These are phyloP conservation scores for Candida stauntonica DNA, from an alignment of 805 yeast species.

Conservation along the genomic window DNA sequence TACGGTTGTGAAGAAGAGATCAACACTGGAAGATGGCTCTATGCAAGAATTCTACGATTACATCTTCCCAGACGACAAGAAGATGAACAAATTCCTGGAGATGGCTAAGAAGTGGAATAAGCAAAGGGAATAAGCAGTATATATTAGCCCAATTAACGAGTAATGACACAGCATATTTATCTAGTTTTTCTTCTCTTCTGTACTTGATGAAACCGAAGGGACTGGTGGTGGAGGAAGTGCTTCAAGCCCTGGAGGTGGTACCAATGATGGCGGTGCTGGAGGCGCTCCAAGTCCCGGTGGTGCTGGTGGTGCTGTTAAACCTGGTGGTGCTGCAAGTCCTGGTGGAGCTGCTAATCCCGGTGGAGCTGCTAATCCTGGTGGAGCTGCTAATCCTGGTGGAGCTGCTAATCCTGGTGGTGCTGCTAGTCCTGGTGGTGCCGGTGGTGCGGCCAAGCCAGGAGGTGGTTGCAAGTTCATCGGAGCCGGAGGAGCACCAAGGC, in stretches of 20 bases:
- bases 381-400: slow-evolving; percentile 23
- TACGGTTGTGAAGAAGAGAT: slow-evolving; percentile 41
- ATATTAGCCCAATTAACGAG: too few species aligned
- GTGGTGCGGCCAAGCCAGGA: slow-evolving; percentile 19
- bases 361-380: slow-evolving; percentile 6
- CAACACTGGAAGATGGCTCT: slow-evolving; percentile 38
- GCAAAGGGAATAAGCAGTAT: background rate
- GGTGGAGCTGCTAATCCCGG: too few species aligned
- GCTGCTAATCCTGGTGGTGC: slow-evolving; percentile 24
- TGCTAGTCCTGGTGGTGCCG: slow-evolving; percentile 25
- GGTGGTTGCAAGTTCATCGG: slow-evolving; percentile 3
- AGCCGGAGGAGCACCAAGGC: slow-evolving; percentile 20
- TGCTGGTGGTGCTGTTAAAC: slow-evolving; percentile 22
- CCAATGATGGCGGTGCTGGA: slow-evolving; percentile 28
- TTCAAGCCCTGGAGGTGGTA: slow-evolving; percentile 18
- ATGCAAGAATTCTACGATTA: slow-evolving; percentile 57
- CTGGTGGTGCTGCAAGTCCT: slow-evolving; percentile 24
- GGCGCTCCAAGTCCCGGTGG: too few species aligned
- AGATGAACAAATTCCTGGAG: slow-evolving; percentile 35
- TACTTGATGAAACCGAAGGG: too few species aligned
- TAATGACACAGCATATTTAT: background rate
- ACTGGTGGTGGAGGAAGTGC: slow-evolving; percentile 19
- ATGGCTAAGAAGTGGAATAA: slow-evolving; percentile 47
- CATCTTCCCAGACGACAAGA: slow-evolving; percentile 61
- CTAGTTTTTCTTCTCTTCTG: too few species aligned